Conservation (phyloP, 2,329 filamentous ascomycete genomes). For the Hypoxylon sp. region DNA sequence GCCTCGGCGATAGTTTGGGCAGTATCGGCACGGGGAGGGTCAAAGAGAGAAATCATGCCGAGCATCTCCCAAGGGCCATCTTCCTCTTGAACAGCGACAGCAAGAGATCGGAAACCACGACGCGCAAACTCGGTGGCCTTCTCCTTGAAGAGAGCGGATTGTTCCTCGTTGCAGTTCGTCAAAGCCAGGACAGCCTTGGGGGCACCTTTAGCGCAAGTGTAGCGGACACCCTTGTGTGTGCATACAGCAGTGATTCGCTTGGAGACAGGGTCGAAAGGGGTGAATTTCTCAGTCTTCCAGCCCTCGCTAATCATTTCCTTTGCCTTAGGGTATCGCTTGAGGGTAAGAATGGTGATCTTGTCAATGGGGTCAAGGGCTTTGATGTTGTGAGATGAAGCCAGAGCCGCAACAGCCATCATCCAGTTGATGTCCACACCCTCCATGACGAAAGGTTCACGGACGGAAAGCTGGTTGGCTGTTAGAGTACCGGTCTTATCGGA, state of each 20-base stretch:
- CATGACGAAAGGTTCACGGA: slow-evolving; percentile 79
- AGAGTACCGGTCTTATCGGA: slow-evolving; percentile 83
- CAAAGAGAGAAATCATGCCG: slow-evolving; percentile 82
- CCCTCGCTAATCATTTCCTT: slow-evolving; percentile 79
- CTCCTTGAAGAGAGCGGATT: slow-evolving; percentile 74
- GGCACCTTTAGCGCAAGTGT: slow-evolving; percentile 80
- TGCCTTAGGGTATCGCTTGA: slow-evolving; percentile 80
- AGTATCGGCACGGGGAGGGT: slow-evolving; percentile 80
- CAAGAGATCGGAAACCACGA: slow-evolving; percentile 82
- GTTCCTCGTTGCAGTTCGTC: slow-evolving; percentile 75
- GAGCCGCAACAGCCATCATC: slow-evolving; percentile 82
- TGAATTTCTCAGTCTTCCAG: slow-evolving; percentile 84
- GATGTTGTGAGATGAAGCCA: slow-evolving; percentile 81
- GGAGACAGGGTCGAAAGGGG: slow-evolving; percentile 82
- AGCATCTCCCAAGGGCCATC: slow-evolving; percentile 79
- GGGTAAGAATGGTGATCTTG: slow-evolving; percentile 80
- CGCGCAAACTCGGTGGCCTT: slow-evolving; percentile 80
- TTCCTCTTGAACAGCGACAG: slow-evolving; percentile 81
- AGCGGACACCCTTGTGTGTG: slow-evolving; percentile 76
- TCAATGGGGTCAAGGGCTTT: slow-evolving; percentile 82
- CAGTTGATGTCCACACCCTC: slow-evolving; percentile 82
- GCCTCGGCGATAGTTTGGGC: slow-evolving; percentile 81
- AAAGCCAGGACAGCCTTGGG: slow-evolving; percentile 79
- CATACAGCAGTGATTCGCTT: slow-evolving; percentile 80
- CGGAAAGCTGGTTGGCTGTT: slow-evolving; percentile 78